Percentiles rank a stretch among this genome's conserved stretches.
These are phyloP conservation scores for Choanephora cucurbitarum DNA, from an alignment of 371 early-diverging fungal species.

Conservation along the genomic window DNA sequence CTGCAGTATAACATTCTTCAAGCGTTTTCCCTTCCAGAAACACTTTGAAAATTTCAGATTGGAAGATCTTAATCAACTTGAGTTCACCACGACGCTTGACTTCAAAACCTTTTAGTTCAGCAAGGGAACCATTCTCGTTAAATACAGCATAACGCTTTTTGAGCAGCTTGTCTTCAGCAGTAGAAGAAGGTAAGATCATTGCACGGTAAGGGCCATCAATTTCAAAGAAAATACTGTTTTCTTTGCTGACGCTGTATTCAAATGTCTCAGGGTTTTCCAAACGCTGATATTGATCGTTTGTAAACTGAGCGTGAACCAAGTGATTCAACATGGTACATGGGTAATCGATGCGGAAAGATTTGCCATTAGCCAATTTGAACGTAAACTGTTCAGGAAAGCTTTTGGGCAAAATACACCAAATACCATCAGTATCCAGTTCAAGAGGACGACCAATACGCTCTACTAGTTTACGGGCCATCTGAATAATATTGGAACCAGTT, in stretches of 20 bases:
- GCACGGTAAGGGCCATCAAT: constrained; percentile 99
- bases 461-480: constrained; percentile 91
- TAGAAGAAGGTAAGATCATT: constrained; percentile 98
- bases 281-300: constrained; percentile 98
- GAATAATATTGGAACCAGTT: constrained; percentile 97
- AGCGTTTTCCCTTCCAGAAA: constrained; percentile 90
- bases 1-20: constrained; percentile 90
- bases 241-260: constrained; percentile 76
- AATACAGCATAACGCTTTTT: constrained; percentile 99
- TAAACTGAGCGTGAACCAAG: constrained; percentile 95
- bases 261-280: constrained; percentile 57
- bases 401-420: constrained; percentile 98
- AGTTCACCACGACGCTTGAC: constrained; percentile 99
- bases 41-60: constrained; percentile 92
- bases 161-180: constrained; percentile 95
- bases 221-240: constrained; percentile 99
- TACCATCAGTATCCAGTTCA: constrained; percentile 99
- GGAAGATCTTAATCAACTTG: constrained; percentile 98
- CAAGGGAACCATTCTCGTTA: constrained; percentile 93
- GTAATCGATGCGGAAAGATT: constrained; percentile 86
- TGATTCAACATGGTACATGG: constrained; percentile 99
- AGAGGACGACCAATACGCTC: constrained; percentile 97
- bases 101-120: constrained; percentile 99
- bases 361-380: constrained; percentile 80
- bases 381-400: constrained; percentile 92